Percentiles rank a stretch among this genome's conserved stretches.
Conservation (phyloP, 345 rosid species). For the Raphanus sativus region DNA sequence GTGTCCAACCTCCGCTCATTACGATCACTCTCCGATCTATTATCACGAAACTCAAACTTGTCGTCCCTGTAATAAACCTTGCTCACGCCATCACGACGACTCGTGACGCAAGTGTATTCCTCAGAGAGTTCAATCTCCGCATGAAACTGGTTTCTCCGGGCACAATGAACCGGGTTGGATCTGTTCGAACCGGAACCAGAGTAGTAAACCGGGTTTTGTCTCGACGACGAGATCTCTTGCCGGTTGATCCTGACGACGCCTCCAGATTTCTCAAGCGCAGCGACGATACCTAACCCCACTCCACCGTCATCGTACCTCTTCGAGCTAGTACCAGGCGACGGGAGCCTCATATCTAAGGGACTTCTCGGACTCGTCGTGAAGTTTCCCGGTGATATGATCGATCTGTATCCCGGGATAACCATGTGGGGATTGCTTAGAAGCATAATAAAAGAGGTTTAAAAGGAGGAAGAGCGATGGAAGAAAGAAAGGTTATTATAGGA, state of each 20-base stretch:
- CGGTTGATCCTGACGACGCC: not conserved
- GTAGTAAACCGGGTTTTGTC: slow-evolving; percentile 29
- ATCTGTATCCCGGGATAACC: slow-evolving; percentile 44
- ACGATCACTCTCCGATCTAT: not conserved
- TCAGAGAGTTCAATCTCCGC: slow-evolving; percentile 49
- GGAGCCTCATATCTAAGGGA: slow-evolving; percentile 53
- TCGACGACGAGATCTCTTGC: slow-evolving; percentile 31
- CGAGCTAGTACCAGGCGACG: slow-evolving; percentile 48
- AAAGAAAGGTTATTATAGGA: slow-evolving; percentile 4
- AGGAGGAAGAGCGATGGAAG: not conserved
- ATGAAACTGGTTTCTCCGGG: slow-evolving; percentile 23
- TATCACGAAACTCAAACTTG: slow-evolving; percentile 22
- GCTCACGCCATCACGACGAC: slow-evolving; percentile 44
- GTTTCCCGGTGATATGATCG: slow-evolving; percentile 27
- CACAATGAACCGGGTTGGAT: slow-evolving; percentile 37
- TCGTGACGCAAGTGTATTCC: slow-evolving; percentile 65
- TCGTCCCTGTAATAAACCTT: slow-evolving; percentile 45
- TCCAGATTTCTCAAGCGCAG: slow-evolving; percentile 50
- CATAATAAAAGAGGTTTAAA: not conserved
- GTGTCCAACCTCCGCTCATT: not conserved
- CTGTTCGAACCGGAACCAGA: slow-evolving; percentile 20
- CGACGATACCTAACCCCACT: slow-evolving; percentile 71
- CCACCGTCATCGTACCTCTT: slow-evolving; percentile 50
- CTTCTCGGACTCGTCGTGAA: slow-evolving; percentile 46
- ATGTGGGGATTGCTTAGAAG: slow-evolving; percentile 59